These are phyloP conservation scores for Coprinopsis strossmayeri DNA, from an alignment of 768 basidiomycete genomes.

Conservation along the genomic window DNA sequence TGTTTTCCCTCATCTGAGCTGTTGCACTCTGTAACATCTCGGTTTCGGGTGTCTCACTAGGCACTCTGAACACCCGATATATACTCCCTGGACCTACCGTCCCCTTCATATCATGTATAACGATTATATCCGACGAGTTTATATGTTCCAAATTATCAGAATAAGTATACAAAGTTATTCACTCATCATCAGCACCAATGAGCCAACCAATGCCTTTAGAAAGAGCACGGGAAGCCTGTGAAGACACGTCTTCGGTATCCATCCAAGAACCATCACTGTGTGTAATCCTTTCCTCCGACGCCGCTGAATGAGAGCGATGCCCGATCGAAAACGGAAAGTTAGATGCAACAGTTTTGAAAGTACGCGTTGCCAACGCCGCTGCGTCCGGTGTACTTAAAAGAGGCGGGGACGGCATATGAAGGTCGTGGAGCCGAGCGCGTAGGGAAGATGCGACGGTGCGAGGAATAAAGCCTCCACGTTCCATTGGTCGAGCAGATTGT, in stretches of 20 bases:
- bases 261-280: slow-evolving; percentile 26
- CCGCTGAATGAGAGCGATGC: slow-evolving; percentile 17
- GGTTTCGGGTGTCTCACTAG: too few relatives aligned
- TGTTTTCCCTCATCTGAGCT: not conserved
- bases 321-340: slow-evolving; percentile 65
- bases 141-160: not conserved
- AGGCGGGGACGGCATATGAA: slow-evolving; percentile 65
- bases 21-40: not conserved
- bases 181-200: slow-evolving; percentile 73
- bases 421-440: slow-evolving; percentile 53
- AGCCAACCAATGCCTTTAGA: slow-evolving; percentile 96
- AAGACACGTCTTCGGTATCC: slow-evolving; percentile 54
- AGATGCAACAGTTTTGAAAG: slow-evolving; percentile 72
- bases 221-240: slow-evolving; percentile 72
- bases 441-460: slow-evolving; percentile 45
- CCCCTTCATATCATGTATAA: too few relatives aligned
- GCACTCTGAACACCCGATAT: too few relatives aligned
- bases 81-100: too few relatives aligned
- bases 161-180: slow-evolving; percentile 9
- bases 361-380: slow-evolving; percentile 69
- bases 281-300: slow-evolving; percentile 9
- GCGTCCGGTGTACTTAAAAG: slow-evolving; percentile 70
- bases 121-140: too few relatives aligned
- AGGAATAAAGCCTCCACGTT: slow-evolving; percentile 16
- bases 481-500: slow-evolving; percentile 10